Base-by-base conservation (phyloP, 148 eudicot species). In the Bassia scoparia region DNA sequence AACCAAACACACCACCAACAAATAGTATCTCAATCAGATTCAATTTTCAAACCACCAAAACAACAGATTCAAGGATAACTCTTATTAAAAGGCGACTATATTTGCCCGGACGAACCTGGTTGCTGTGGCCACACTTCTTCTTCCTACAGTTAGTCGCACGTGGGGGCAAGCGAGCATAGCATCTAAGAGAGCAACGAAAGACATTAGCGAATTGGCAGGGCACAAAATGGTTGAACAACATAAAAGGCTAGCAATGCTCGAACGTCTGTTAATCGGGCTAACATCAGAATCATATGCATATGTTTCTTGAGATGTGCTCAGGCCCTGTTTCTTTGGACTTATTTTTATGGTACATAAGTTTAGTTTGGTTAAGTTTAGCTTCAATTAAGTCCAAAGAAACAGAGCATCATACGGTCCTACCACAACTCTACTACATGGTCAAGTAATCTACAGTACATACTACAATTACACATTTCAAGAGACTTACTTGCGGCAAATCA, bases 41-140 rank as follows among this genome's bases (percentile, higher is more conserved):
- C 38, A 43, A 5, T 52, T 52, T 41, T n/a, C 34, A 14, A n/a
- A 18, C 54, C 24, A n/a, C 5, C 33, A 56, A 1, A 21, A 24
- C 14, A 4, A 33, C 0, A 35, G 29, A 52, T 15, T 37, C 34
- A 53, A n/a, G 26, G 8, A 17, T 1, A 8, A 3, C 31, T 20
- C 26, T n/a, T 18, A 8, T 11, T 11, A 5, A 46, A 8, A 31
- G 15, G 46, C 62, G 15, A 33, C 62, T 7, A 34, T 29, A 9
- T 26, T 14, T 7, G 55, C 14, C 1, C 23, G 26, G 11, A 20
- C 10, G 21, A 73, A 83, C 85, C 85, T 83, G 83, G 83, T 83
- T 83, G 73, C 81, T 83, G 81, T 83, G 85, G 73, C 85, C 85
- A 79, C 85, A 83, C 61, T 83, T 83, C 81, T 83, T 83, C 78